A percentile compares a stretch with the other conserved stretches of the same genome.
These are phyloP conservation scores for Seiridium cupressi DNA, from an alignment of 2,329 filamentous ascomycete genomes.

Conservation along the genomic window DNA sequence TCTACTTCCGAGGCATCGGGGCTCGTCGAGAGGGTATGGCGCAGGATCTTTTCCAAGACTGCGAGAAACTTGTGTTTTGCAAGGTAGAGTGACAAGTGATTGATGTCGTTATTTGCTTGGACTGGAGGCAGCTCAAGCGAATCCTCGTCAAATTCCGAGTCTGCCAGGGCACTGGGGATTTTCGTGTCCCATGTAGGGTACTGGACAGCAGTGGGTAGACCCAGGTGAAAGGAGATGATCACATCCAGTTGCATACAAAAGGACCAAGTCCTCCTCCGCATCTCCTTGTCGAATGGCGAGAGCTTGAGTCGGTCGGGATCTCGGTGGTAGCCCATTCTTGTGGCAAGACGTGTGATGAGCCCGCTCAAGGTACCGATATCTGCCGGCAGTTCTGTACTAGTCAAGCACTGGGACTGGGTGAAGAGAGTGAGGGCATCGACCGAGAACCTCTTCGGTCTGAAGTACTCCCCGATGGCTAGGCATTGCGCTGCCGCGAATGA, in stretches of 20 bases:
- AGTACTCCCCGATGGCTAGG: background rate
- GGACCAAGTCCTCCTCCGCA: conserved; percentile 3
- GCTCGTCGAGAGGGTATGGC: background rate
- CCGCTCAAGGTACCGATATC: background rate
- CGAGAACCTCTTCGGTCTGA: background rate
- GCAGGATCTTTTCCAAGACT: background rate
- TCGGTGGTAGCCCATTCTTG: conserved; percentile 3
- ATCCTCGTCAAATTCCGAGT: conserved; percentile 1
- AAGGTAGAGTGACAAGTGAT: background rate
- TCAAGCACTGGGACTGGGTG: background rate
- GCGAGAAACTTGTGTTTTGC: conserved; percentile 2
- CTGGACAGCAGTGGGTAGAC: background rate
- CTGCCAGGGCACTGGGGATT: background rate
- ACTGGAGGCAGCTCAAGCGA: background rate
- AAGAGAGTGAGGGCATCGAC: background rate
- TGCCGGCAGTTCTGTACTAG: background rate
- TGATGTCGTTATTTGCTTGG: background rate
- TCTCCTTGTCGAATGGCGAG: conserved; percentile 3
- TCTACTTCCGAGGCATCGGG: background rate
- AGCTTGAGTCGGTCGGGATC: background rate
- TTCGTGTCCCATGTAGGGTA: conserved; percentile 3
- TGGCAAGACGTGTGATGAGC: background rate
- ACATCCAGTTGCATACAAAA: conserved; percentile 4
- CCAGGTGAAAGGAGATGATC: conserved; percentile 2
- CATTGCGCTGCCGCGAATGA: conserved; percentile 2